Percentiles rank a stretch among this genome's conserved stretches.
phyloP scores from a whole-genome alignment of 2,329 filamentous ascomycete species.

The Exophiala bonariae region DNA sequence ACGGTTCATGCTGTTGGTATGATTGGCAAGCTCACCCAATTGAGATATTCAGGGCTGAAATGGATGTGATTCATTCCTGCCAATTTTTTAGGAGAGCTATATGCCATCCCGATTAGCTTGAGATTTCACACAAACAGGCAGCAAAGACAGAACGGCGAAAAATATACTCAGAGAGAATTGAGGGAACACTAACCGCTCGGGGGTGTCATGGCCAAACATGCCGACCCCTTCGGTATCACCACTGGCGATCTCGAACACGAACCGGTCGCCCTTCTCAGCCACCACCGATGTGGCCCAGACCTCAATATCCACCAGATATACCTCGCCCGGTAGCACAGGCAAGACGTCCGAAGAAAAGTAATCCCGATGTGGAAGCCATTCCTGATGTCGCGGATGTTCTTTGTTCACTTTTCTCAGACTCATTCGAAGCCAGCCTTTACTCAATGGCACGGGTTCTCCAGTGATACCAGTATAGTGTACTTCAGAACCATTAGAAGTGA shows the following conservation, averaged over 20 bases:
- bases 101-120: slow-evolving; percentile 30
- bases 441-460: slow-evolving; percentile 54
- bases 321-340: slow-evolving; percentile 50
- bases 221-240: slow-evolving; percentile 54
- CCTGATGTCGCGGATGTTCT: slow-evolving; percentile 44
- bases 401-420: slow-evolving; percentile 50
- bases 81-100: slow-evolving; percentile 44
- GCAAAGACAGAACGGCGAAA: neutral
- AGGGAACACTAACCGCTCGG: slow-evolving; percentile 33
- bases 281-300: slow-evolving; percentile 40
- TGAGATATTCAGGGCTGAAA: slow-evolving; percentile 45
- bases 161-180: neutral
- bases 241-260: slow-evolving; percentile 33
- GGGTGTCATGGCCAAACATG: slow-evolving; percentile 49
- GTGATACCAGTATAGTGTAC: slow-evolving; percentile 57
- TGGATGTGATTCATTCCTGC: slow-evolving; percentile 50
- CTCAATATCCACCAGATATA: slow-evolving; percentile 52
- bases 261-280: slow-evolving; percentile 34
- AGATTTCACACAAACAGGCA: too few relatives aligned
- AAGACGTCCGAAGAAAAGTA: slow-evolving; percentile 50
- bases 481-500: slow-evolving; percentile 52
- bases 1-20: slow-evolving; percentile 39
- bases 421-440: slow-evolving; percentile 57
- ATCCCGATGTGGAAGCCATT: slow-evolving; percentile 50
- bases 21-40: slow-evolving; percentile 51